phyloP scores from a whole-genome alignment of 441 rosid species.

The Populus tomentosa region DNA sequence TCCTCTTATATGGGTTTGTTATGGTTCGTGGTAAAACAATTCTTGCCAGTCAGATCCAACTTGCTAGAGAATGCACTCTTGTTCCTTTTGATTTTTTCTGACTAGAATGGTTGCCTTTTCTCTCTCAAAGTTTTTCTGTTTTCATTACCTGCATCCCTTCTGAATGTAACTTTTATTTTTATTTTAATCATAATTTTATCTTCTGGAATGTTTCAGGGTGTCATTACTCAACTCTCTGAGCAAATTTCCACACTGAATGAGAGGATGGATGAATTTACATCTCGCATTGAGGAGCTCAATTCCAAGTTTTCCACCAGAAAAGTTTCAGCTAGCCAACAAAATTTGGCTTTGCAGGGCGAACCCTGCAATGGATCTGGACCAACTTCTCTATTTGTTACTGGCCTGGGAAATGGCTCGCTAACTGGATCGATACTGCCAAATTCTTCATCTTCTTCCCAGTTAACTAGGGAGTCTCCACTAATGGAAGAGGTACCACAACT shows the following conservation, averaged over 20 bases:
- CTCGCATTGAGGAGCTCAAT: slow-evolving; percentile 80
- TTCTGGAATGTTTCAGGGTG: slow-evolving; percentile 50
- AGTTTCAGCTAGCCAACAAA: slow-evolving; percentile 72
- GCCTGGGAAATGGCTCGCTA: slow-evolving; percentile 53
- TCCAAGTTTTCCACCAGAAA: slow-evolving; percentile 56
- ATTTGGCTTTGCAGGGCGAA: slow-evolving; percentile 67
- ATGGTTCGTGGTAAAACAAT: background rate
- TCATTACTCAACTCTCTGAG: slow-evolving; percentile 80
- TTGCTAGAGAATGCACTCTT: background rate
- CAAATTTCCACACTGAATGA: slow-evolving; percentile 90
- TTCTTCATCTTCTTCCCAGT: slow-evolving; percentile 81
- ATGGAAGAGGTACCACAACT: slow-evolving; percentile 81
- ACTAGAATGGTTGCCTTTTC: background rate
- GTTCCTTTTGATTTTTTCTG: background rate
- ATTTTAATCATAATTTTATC: background rate
- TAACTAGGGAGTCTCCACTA: slow-evolving; percentile 71
- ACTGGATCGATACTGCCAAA: slow-evolving; percentile 54
- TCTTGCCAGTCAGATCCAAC: background rate
- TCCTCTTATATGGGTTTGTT: background rate
- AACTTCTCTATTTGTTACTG: slow-evolving; percentile 48
- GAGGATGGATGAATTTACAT: slow-evolving; percentile 91
- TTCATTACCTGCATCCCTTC: slow-evolving; percentile 1
- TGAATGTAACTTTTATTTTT: slow-evolving; percentile 5
- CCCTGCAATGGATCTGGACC: slow-evolving; percentile 74
- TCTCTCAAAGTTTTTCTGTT: background rate